Conservation (phyloP, 148 eudicot genomes). For the Talinum fruticosum region DNA sequence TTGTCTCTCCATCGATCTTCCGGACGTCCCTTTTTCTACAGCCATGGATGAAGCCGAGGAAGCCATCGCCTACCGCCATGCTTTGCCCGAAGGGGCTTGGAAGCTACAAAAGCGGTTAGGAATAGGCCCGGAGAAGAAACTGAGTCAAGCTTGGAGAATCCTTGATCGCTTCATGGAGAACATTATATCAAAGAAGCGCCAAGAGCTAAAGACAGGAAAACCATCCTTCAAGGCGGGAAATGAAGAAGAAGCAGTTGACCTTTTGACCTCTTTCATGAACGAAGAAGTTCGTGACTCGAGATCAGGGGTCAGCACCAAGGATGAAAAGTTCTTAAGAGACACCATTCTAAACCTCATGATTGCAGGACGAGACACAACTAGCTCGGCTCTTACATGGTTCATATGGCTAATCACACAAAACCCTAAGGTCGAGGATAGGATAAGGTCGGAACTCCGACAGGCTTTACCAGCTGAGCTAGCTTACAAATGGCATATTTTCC, state of each 20-base stretch:
- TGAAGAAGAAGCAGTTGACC: conserved; percentile 27
- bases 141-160: conserved; percentile 33
- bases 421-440: conserved; percentile 33
- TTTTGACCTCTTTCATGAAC: conserved; percentile 27
- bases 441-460: conserved; percentile 28
- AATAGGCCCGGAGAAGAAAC: conserved; percentile 19
- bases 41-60: conserved; percentile 39
- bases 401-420: conserved; percentile 38
- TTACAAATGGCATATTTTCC: conserved; percentile 29
- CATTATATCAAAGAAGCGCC: conserved; percentile 26
- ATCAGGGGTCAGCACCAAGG: conserved; percentile 11
- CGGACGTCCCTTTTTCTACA: conserved; percentile 27
- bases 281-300: conserved; percentile 15
- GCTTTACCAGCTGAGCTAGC: conserved; percentile 11
- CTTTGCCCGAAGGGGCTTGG: conserved; percentile 27
- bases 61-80: conserved; percentile 31
- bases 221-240: background rate
- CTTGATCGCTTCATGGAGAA: conserved; percentile 31
- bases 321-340: conserved; percentile 52
- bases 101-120: conserved; percentile 24
- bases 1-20: conserved; percentile 28
- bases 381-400: conserved; percentile 48
- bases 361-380: conserved; percentile 54
- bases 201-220: conserved; percentile 2
- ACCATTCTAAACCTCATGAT: conserved; percentile 47